phyloP scores from a whole-genome alignment of 2,329 filamentous ascomycete species.

The Nannizziopsis barbatae region DNA sequence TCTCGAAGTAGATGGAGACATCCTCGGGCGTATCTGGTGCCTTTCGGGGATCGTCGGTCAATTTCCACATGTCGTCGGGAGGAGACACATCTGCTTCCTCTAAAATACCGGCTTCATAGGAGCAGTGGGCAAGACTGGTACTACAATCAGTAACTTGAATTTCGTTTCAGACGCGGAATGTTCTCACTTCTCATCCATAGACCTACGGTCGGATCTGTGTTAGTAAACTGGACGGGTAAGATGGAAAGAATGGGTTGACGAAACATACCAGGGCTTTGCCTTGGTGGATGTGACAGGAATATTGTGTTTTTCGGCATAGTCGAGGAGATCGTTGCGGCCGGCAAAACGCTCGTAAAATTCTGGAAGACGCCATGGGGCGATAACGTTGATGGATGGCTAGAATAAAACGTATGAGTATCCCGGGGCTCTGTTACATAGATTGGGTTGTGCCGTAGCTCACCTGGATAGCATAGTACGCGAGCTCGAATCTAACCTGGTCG shows the following conservation, averaged over 20 bases:
- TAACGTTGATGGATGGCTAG: slow-evolving; percentile 38
- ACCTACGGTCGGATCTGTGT: slow-evolving; percentile 8
- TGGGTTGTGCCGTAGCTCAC: background rate
- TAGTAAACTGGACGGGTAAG: slow-evolving; percentile 8
- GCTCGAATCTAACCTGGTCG: slow-evolving; percentile 41
- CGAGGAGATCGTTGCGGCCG: slow-evolving; percentile 40
- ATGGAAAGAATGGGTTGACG: slow-evolving; percentile 38
- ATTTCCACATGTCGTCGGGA: slow-evolving; percentile 70
- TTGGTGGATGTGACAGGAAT: slow-evolving; percentile 42
- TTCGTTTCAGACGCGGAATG: background rate
- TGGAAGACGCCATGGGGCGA: slow-evolving; percentile 41
- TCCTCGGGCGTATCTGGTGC: slow-evolving; percentile 20
- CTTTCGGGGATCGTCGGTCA: slow-evolving; percentile 35
- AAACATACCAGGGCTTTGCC: slow-evolving; percentile 53
- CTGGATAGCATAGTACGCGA: slow-evolving; percentile 40
- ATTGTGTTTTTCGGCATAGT: slow-evolving; percentile 38
- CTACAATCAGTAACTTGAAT: background rate
- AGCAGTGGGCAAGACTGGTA: slow-evolving; percentile 49
- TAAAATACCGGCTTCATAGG: slow-evolving; percentile 61
- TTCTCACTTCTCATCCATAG: slow-evolving; percentile 23
- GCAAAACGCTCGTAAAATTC: slow-evolving; percentile 40
- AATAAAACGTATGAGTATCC: background rate
- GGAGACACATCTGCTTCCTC: slow-evolving; percentile 49
- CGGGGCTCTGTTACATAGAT: background rate
- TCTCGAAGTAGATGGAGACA: slow-evolving; percentile 19